phyloP scores from a whole-genome alignment of 2,329 filamentous ascomycete genomes.

The Sporothrix globosa region DNA sequence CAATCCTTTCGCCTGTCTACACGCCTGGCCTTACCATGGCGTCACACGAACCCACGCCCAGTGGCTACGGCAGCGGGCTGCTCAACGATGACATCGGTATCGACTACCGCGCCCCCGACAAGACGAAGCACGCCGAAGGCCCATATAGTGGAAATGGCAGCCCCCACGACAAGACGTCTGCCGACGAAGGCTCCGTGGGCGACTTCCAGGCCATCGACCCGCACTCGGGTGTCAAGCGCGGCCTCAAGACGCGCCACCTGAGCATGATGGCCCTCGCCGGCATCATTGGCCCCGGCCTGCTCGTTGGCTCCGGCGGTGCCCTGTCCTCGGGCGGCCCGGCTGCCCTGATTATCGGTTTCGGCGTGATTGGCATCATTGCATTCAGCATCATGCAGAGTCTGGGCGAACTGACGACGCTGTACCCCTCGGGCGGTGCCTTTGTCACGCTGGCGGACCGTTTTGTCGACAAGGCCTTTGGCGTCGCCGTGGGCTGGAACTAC shows the following conservation, averaged over 20 bases:
- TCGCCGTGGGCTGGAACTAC: conserved; percentile 73
- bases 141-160: not conserved
- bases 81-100: conserved; percentile 20
- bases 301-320: conserved; percentile 72
- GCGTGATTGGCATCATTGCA: conserved; percentile 70
- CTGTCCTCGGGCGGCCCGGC: conserved; percentile 71
- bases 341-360: conserved; percentile 72
- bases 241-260: conserved; percentile 68
- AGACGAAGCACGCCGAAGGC: conserved; percentile 5
- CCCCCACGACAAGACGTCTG: conserved; percentile 35
- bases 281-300: conserved; percentile 69
- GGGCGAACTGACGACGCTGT: conserved; percentile 74
- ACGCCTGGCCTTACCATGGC: not conserved
- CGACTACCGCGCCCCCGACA: conserved; percentile 31
- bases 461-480: conserved; percentile 69
- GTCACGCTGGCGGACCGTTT: conserved; percentile 71
- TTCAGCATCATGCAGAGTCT: conserved; percentile 71
- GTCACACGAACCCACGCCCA: conserved; percentile 15
- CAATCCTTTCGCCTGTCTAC: not conserved
- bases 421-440: conserved; percentile 71
- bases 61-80: not conserved
- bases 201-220: conserved; percentile 58
- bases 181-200: conserved; percentile 44
- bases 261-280: conserved; percentile 67
- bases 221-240: conserved; percentile 67